Evolutionary conservation across 768 basidiomycete genomes (phyloP).

Genomic region (Rhizopogon roseolus): DNA sequence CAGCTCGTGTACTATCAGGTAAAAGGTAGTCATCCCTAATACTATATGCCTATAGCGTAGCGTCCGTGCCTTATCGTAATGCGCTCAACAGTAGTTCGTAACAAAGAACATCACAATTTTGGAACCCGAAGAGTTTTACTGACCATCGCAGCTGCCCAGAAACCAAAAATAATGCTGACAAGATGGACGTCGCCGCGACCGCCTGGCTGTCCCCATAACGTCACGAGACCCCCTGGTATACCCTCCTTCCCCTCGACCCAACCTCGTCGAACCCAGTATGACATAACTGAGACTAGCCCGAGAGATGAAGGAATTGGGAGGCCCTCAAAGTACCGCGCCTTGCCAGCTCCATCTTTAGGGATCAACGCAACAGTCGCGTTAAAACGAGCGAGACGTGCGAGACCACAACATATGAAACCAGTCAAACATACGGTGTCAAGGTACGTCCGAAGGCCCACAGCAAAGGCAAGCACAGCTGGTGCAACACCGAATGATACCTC

Average conservation of each 20-base stretch:
- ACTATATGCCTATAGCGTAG: not conserved
- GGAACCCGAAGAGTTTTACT: slow-evolving; percentile 93
- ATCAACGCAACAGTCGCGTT: slow-evolving; percentile 96
- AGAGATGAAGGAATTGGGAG: slow-evolving; percentile 94
- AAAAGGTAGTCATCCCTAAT: not conserved
- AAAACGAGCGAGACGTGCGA: slow-evolving; percentile 95
- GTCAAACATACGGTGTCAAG: slow-evolving; percentile 86
- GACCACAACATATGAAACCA: slow-evolving; percentile 91
- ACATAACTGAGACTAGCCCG: slow-evolving; percentile 69
- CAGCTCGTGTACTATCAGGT: not conserved
- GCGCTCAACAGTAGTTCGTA: not conserved
- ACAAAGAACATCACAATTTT: slow-evolving; percentile 45
- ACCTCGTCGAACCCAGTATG: slow-evolving; percentile 78
- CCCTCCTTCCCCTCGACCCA: slow-evolving; percentile 80
- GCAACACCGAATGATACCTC: slow-evolving; percentile 98
- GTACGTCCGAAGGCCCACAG: slow-evolving; percentile 84
- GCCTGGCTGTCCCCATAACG: slow-evolving; percentile 65
- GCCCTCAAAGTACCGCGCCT: slow-evolving; percentile 94
- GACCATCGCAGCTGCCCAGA: slow-evolving; percentile 96
- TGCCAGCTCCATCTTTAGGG: slow-evolving; percentile 83
- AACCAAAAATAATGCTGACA: slow-evolving; percentile 69
- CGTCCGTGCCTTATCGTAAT: not conserved
- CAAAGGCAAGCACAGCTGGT: slow-evolving; percentile 89
- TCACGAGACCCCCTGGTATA: slow-evolving; percentile 69
- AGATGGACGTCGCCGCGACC: slow-evolving; percentile 84